Conservation (phyloP, 1,284 basidiomycete species). For the Ustanciosporium gigantosporum region DNA sequence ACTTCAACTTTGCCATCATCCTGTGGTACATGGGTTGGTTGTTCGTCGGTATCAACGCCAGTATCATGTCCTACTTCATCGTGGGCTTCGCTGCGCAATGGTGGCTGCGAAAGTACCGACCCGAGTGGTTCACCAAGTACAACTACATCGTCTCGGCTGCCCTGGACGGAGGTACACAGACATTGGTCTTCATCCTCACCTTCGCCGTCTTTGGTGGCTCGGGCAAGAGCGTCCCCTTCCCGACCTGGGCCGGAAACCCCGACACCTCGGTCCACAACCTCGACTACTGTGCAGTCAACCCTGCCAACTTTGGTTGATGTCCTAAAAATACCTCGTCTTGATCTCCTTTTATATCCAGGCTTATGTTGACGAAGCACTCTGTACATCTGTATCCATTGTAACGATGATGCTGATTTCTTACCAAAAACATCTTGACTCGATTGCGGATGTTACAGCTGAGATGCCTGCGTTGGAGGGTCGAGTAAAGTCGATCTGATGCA, state of each 20-base stretch:
- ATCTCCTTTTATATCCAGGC: too few species aligned
- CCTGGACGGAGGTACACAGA: slow-evolving; percentile 63
- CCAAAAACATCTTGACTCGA: too few species aligned
- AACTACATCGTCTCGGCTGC: slow-evolving; percentile 74
- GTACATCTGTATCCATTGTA: too few species aligned
- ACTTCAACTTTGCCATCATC: slow-evolving; percentile 38
- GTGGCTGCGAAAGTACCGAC: slow-evolving; percentile 29
- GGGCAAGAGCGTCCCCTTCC: slow-evolving; percentile 60
- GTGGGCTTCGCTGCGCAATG: slow-evolving; percentile 30
- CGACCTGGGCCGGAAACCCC: slow-evolving; percentile 32
- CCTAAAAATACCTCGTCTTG: too few species aligned
- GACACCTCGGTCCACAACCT: slow-evolving; percentile 13
- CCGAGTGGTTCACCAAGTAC: slow-evolving; percentile 65
- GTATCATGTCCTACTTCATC: slow-evolving; percentile 20
- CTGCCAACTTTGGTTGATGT: not conserved
- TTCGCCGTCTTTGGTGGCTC: slow-evolving; percentile 73
- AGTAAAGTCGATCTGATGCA: too few species aligned
- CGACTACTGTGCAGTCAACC: slow-evolving; percentile 13
- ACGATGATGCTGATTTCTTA: too few species aligned
- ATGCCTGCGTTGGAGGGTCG: too few species aligned
- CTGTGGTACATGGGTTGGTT: slow-evolving; percentile 32
- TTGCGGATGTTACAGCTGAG: too few species aligned
- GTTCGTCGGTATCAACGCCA: slow-evolving; percentile 22
- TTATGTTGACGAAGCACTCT: too few species aligned
- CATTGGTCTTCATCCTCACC: slow-evolving; percentile 71